Conservation (phyloP, 257 asterid genomes). For the Jasminum sambac region DNA sequence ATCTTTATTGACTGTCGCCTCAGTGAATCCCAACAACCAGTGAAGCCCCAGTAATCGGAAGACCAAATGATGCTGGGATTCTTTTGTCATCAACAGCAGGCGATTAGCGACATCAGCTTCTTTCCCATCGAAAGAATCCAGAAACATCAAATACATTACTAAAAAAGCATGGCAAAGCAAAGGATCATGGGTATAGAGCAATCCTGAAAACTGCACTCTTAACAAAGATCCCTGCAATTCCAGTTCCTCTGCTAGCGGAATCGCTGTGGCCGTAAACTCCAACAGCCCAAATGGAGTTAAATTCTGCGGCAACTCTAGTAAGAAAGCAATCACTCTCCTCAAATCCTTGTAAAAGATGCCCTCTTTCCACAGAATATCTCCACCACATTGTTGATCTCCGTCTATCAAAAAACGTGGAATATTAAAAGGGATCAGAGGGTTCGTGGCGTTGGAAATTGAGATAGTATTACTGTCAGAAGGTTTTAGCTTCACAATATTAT, state of each 20-base stretch:
- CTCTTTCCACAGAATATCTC: conserved; percentile 46
- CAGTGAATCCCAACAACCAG: conserved; percentile 73
- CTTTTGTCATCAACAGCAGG: conserved; percentile 64
- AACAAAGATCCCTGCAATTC: conserved; percentile 87
- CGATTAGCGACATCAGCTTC: conserved; percentile 68
- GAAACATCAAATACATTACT: conserved; percentile 54
- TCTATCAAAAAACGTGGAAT: conserved; percentile 56
- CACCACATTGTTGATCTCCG: conserved; percentile 29
- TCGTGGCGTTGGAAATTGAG: conserved; percentile 48
- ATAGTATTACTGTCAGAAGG: conserved; percentile 36
- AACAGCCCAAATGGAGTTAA: conserved; percentile 71
- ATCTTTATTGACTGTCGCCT: conserved; percentile 48
- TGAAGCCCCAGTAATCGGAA: conserved; percentile 76
- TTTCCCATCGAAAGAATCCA: conserved; percentile 71
- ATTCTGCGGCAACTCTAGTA: conserved; percentile 74
- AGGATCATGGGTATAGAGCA: conserved; percentile 75
- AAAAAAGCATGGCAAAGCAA: conserved; percentile 79
- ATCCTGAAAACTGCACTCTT: conserved; percentile 86
- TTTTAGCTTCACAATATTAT: conserved; percentile 52
- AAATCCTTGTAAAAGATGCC: conserved; percentile 62
- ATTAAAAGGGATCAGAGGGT: conserved; percentile 72
- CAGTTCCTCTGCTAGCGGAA: conserved; percentile 71
- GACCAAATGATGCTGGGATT: conserved; percentile 61
- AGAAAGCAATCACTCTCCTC: conserved; percentile 74
- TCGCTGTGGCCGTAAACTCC: conserved; percentile 62